Evolutionary conservation across 179 eudicot species (phyloP).

Genomic region (Beta lomatogona): DNA sequence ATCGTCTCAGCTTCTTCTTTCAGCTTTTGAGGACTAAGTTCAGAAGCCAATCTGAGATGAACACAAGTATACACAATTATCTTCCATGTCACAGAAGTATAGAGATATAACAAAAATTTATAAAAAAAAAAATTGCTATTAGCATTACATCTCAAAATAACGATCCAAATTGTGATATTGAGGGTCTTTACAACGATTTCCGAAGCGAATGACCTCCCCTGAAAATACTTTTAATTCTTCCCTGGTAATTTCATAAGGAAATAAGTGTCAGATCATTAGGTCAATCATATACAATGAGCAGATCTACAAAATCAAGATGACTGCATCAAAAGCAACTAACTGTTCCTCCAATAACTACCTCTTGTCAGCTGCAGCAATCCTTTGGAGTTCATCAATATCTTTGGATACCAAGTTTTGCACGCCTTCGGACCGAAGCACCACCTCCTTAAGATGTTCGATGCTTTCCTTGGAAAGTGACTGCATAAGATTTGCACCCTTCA

Average conservation of each 20-base stretch:
- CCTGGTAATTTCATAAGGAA: conserved; percentile 42
- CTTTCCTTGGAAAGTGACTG: conserved; percentile 84
- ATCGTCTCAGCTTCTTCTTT: conserved; percentile 81
- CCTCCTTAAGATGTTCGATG: conserved; percentile 78
- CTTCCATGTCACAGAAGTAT: conserved; percentile 5
- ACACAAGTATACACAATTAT: conserved; percentile 6
- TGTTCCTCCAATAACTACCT: conserved; percentile 46
- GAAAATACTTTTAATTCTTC: conserved; percentile 88
- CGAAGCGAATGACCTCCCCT: conserved; percentile 94
- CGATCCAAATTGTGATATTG: conserved; percentile 99
- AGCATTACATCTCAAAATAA: conserved; percentile 85
- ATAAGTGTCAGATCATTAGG: conserved; percentile 11
- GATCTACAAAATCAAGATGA: background rate
- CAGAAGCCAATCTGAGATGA: conserved; percentile 68
- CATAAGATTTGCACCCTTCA: conserved; percentile 93
- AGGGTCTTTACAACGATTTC: conserved; percentile 98
- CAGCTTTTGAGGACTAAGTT: conserved; percentile 64
- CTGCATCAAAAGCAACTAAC: conserved; percentile 4
- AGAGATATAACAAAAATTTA: conserved; percentile 1
- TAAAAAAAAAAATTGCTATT: background rate
- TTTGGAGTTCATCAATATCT: conserved; percentile 77
- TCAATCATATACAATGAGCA: background rate
- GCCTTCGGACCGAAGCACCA: conserved; percentile 86
- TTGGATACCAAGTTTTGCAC: conserved; percentile 75
- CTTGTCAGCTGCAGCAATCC: conserved; percentile 95